These are phyloP conservation scores for Ophiognomonia clavigignenti-juglandacearum DNA, from an alignment of 2,329 filamentous ascomycete species.

Conservation along the genomic window DNA sequence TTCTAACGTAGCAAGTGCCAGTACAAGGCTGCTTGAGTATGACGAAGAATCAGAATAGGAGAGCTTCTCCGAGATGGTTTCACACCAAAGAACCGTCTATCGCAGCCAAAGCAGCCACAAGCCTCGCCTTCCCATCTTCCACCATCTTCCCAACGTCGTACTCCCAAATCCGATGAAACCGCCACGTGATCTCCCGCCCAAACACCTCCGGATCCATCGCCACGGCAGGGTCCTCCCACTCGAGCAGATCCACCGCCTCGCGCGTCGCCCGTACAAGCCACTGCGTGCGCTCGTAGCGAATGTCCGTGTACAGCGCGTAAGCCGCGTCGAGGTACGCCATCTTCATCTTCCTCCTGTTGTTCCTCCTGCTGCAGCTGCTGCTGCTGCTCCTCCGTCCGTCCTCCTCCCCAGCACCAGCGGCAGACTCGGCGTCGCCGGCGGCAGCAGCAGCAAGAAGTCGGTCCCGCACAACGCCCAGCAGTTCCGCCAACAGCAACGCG, in stretches of 20 bases:
- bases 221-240: constrained; percentile 27
- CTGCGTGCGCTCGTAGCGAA: constrained; percentile 36
- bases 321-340: constrained; percentile 18
- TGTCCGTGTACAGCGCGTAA: constrained; percentile 32
- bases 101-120: neutral
- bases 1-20: too few relatives aligned
- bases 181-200: constrained; percentile 29
- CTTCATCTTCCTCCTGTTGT: neutral
- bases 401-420: too few relatives aligned
- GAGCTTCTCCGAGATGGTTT: too few relatives aligned
- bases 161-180: constrained; percentile 32
- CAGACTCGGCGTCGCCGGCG: too few relatives aligned
- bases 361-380: too few relatives aligned
- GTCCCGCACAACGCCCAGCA: constrained; percentile 23
- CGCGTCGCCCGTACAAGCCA: constrained; percentile 37
- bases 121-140: constrained; percentile 11
- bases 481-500: constrained; percentile 35
- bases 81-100: too few relatives aligned
- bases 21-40: too few relatives aligned
- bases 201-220: constrained; percentile 31
- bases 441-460: constrained; percentile 6
- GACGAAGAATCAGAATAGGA: too few relatives aligned
- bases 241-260: constrained; percentile 33
- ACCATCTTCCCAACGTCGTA: constrained; percentile 32
- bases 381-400: too few relatives aligned